Conservation (phyloP, 176 grass and related monocot genomes). For the Bonia amplexicaulis region DNA sequence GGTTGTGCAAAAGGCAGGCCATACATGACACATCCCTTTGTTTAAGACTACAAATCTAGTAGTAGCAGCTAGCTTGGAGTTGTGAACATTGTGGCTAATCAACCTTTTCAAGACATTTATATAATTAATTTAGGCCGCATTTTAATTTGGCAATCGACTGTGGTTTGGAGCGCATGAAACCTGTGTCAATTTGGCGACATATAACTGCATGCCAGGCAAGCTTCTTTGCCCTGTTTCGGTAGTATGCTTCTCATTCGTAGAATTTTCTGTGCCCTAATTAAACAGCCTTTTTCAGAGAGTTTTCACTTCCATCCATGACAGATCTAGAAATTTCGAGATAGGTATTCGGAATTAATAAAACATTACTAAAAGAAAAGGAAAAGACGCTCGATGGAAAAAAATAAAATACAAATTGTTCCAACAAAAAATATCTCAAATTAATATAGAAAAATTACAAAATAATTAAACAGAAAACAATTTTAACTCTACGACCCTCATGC, state of each 20-base stretch:
- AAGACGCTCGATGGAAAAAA: too few relatives aligned
- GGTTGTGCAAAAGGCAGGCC: slow-evolving; percentile 38
- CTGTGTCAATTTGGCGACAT: not conserved
- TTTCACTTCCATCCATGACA: not conserved
- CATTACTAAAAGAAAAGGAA: too few relatives aligned
- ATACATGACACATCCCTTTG: slow-evolving; percentile 1
- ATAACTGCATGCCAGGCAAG: not conserved
- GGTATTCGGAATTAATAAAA: too few relatives aligned
- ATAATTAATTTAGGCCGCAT: not conserved
- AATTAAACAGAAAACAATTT: too few relatives aligned
- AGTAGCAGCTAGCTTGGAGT: not conserved
- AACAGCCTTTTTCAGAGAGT: not conserved
- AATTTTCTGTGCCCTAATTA: not conserved
- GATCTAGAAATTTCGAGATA: too few relatives aligned
- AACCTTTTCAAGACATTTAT: not conserved
- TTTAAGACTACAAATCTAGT: slow-evolving; percentile 4
- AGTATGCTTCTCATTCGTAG: not conserved
- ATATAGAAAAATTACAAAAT: too few relatives aligned
- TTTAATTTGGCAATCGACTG: not conserved
- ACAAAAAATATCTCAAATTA: too few relatives aligned
- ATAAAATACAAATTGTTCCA: too few relatives aligned
- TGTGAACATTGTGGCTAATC: slow-evolving; percentile 15
- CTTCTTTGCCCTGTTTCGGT: not conserved
- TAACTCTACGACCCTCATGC: too few relatives aligned
- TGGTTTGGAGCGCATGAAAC: not conserved